A percentile compares a stretch with the other conserved stretches of the same genome.
These are phyloP conservation scores for Sicyos baderoa DNA, from an alignment of 306 rosid species.

Conservation along the genomic window DNA sequence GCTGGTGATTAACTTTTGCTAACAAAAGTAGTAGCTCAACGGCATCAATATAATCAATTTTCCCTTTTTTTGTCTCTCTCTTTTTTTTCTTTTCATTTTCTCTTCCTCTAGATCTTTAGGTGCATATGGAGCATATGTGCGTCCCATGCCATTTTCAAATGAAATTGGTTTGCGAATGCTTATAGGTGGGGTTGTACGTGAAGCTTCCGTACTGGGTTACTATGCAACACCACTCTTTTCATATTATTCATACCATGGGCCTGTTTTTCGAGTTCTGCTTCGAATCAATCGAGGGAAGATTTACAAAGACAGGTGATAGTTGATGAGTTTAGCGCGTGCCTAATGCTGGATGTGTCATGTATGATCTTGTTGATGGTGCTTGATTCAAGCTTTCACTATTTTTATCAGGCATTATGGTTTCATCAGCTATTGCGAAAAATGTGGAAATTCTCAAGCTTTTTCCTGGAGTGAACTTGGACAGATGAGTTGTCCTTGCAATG, in stretches of 20 bases:
- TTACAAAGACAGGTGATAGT: slow-evolving; percentile 45
- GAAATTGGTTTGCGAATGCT: slow-evolving; percentile 92
- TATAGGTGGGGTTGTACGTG: slow-evolving; percentile 85
- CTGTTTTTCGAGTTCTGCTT: slow-evolving; percentile 82
- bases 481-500: slow-evolving; percentile 60
- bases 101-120: slow-evolving; percentile 60
- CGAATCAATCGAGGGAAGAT: slow-evolving; percentile 63
- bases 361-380: slow-evolving; percentile 6
- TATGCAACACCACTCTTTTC: slow-evolving; percentile 72
- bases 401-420: slow-evolving; percentile 56
- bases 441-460: slow-evolving; percentile 66
- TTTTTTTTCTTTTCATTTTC: slow-evolving; percentile 7
- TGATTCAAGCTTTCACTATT: slow-evolving; percentile 3
- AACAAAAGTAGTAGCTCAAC: too few species aligned
- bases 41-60: too few species aligned
- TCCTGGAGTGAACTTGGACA: slow-evolving; percentile 74
- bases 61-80: background rate
- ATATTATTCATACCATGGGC: slow-evolving; percentile 78
- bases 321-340: slow-evolving; percentile 5
- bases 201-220: slow-evolving; percentile 73
- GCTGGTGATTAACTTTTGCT: background rate
- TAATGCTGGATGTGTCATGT: slow-evolving; percentile 1
- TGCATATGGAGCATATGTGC: slow-evolving; percentile 89
- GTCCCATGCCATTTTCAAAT: slow-evolving; percentile 77
- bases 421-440: slow-evolving; percentile 57